phyloP scores from a whole-genome alignment of 352 stramenopile genomes.

The Pythium dissimile region DNA sequence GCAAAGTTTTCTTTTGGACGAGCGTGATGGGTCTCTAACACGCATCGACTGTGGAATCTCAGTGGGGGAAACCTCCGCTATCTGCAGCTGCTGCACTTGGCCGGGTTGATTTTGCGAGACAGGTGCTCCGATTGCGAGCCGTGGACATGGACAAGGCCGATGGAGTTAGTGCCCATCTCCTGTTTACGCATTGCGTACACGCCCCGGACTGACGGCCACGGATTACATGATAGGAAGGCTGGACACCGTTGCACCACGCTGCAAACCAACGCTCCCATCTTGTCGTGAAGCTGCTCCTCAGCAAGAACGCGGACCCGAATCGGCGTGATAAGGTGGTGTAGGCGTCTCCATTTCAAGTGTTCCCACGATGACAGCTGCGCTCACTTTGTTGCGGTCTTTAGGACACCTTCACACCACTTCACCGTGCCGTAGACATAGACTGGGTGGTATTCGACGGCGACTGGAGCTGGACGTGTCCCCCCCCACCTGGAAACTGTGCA shows the following conservation, averaged over 20 bases:
- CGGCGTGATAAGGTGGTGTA: constrained; percentile 6
- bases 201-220: background rate
- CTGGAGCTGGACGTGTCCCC: background rate
- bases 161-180: background rate
- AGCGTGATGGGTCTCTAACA: background rate
- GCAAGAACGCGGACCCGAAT: constrained; percentile 5
- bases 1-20: background rate
- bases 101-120: too few relatives aligned
- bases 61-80: background rate
- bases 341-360: background rate
- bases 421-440: background rate
- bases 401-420: constrained; percentile 1
- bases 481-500: background rate
- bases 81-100: too few relatives aligned
- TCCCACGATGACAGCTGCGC: background rate
- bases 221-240: constrained; percentile 2
- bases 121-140: too few relatives aligned
- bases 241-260: constrained; percentile 8
- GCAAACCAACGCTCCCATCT: background rate
- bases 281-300: constrained; percentile 1
- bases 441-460: constrained; percentile 1
- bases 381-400: constrained; percentile 2
- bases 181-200: background rate
- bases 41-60: background rate
- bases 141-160: background rate